Conservation (phyloP, 2,329 filamentous ascomycete species). For the Purpureocillium lavendulum region DNA sequence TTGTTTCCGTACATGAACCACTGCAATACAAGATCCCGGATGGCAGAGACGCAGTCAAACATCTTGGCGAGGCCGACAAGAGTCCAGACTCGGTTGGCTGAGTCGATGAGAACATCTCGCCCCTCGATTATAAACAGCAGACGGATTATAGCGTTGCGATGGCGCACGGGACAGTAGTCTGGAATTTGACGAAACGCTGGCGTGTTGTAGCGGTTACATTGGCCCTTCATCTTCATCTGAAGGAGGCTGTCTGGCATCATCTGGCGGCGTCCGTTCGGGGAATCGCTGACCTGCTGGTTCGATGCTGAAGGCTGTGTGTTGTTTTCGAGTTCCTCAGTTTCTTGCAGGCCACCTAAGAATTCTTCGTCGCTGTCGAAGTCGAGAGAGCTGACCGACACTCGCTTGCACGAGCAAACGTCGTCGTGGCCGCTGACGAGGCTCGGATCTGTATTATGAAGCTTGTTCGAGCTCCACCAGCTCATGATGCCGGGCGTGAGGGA, state of each 20-base stretch:
- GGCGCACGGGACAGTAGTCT: conserved; percentile 58
- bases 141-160: conserved; percentile 54
- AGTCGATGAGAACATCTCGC: conserved; percentile 48
- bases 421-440: conserved; percentile 30
- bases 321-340: too few relatives aligned
- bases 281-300: too few relatives aligned
- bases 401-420: conserved; percentile 26
- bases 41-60: conserved; percentile 39
- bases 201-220: conserved; percentile 12
- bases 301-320: too few relatives aligned
- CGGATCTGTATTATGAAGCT: conserved; percentile 21
- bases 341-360: too few relatives aligned
- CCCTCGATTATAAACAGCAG: conserved; percentile 51
- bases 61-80: conserved; percentile 54
- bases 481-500: conserved; percentile 48
- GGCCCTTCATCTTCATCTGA: conserved; percentile 12
- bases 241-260: too few relatives aligned
- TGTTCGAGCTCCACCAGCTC: conserved; percentile 40
- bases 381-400: not conserved
- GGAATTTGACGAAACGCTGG: conserved; percentile 28
- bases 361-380: not conserved
- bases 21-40: conserved; percentile 41
- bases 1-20: conserved; percentile 53
- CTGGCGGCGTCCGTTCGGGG: too few relatives aligned
- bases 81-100: conserved; percentile 58